Percentiles rank a stretch among this genome's conserved stretches.
phyloP scores from a whole-genome alignment of 352 stramenopile genomes.

The Phytophthora cajani region DNA sequence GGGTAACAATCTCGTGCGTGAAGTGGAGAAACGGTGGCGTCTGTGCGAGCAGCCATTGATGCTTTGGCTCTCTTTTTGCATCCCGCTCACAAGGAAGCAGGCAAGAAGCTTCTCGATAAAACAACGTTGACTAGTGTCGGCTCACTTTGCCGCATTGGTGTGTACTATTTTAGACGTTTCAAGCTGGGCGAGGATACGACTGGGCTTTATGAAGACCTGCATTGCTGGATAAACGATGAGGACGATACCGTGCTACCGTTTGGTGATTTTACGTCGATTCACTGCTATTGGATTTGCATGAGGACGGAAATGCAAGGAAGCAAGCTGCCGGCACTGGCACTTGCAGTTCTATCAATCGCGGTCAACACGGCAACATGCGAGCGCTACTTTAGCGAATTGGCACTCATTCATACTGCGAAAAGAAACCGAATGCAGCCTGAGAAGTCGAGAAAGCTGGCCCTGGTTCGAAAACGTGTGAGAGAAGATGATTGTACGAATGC shows the following conservation, averaged over 20 bases:
- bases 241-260: background rate
- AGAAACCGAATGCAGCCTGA: slow-evolving; percentile 12
- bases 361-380: slow-evolving; percentile 22
- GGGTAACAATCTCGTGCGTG: background rate
- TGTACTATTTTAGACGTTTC: slow-evolving; percentile 15
- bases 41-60: slow-evolving; percentile 8
- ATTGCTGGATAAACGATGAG: slow-evolving; percentile 1
- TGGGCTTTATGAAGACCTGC: slow-evolving; percentile 9
- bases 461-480: background rate
- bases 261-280: no score
- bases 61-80: slow-evolving; percentile 16
- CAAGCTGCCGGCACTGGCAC: slow-evolving; percentile 8
- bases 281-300: background rate
- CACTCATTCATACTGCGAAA: slow-evolving; percentile 21
- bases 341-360: slow-evolving; percentile 9
- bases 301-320: slow-evolving; percentile 1
- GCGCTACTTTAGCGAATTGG: slow-evolving; percentile 24
- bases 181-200: background rate
- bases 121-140: background rate
- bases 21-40: slow-evolving; percentile 14
- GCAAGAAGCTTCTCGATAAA: slow-evolving; percentile 7
- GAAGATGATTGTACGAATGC: background rate
- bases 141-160: slow-evolving; percentile 16
- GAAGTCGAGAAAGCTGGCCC: background rate
- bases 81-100: slow-evolving; percentile 5